Percentiles rank a stretch among this genome's conserved stretches.
phyloP scores from a whole-genome alignment of 257 asterid species.

The Solanum neorickii region DNA sequence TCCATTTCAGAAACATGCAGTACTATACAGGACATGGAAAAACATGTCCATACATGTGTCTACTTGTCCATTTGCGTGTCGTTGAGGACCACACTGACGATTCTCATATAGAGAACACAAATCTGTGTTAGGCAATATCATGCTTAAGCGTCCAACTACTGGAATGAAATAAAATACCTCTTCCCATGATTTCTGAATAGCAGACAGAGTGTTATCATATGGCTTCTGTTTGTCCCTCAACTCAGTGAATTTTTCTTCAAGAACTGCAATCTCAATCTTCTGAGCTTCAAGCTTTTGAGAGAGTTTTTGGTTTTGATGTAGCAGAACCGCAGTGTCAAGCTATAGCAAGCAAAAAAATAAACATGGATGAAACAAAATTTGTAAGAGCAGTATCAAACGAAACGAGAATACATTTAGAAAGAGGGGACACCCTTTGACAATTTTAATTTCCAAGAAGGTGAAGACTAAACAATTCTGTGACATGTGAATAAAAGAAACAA shows the following conservation, averaged over 20 bases:
- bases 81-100: not conserved
- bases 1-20: not conserved
- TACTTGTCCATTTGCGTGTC: not conserved
- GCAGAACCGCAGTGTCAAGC: slow-evolving; percentile 88
- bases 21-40: not conserved
- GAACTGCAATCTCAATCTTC: slow-evolving; percentile 56
- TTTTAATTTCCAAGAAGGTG: not conserved
- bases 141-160: not conserved
- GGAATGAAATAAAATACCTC: slow-evolving; percentile 34
- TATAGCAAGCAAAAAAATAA: slow-evolving; percentile 14
- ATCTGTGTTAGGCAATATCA: not conserved
- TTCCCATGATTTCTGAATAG: slow-evolving; percentile 54
- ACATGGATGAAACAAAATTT: not conserved
- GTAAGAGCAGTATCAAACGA: not conserved
- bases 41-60: not conserved
- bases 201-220: slow-evolving; percentile 33
- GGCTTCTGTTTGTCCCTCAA: slow-evolving; percentile 57
- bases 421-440: not conserved
- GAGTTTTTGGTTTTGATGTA: slow-evolving; percentile 90
- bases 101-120: not conserved
- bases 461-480: not conserved
- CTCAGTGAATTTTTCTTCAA: slow-evolving; percentile 40
- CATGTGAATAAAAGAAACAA: not conserved
- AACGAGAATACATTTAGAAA: not conserved
- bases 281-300: slow-evolving; percentile 83